These are phyloP conservation scores for Colletotrichum magnum DNA, from an alignment of 2,329 filamentous ascomycete species.

Conservation along the genomic window DNA sequence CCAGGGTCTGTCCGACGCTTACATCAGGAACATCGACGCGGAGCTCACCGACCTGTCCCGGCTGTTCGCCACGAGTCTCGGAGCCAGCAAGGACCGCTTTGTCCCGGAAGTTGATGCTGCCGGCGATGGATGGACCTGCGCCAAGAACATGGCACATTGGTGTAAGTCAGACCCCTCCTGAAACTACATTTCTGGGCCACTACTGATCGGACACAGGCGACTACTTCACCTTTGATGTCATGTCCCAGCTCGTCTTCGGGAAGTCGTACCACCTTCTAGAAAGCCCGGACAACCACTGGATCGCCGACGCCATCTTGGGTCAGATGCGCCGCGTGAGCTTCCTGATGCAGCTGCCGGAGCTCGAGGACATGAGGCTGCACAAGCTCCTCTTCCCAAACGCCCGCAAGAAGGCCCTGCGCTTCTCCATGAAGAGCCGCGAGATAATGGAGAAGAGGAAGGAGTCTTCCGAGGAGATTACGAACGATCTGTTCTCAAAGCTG, in stretches of 20 bases:
- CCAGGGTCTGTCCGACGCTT: constrained; percentile 27
- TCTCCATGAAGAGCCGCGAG: constrained; percentile 16
- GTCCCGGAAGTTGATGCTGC: neutral
- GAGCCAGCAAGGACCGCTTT: constrained; percentile 21
- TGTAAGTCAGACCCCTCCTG: constrained; percentile 6
- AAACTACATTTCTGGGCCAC: neutral
- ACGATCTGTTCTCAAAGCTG: constrained; percentile 21
- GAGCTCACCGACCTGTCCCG: constrained; percentile 2
- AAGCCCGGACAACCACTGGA: constrained; percentile 13
- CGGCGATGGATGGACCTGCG: constrained; percentile 19
- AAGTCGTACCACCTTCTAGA: constrained; percentile 11
- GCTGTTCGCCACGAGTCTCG: constrained; percentile 13
- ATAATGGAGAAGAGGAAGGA: constrained; percentile 16
- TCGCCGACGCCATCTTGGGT: constrained; percentile 12
- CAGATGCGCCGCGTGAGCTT: constrained; percentile 22
- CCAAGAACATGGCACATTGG: constrained; percentile 24
- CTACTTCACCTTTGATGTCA: constrained; percentile 29
- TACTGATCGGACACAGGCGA: neutral
- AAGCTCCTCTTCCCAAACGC: constrained; percentile 14
- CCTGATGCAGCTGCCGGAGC: constrained; percentile 19
- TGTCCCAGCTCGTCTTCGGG: constrained; percentile 25
- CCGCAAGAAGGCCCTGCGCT: constrained; percentile 3
- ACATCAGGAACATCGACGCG: constrained; percentile 19
- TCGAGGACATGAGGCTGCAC: constrained; percentile 20
- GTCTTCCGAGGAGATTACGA: neutral